A percentile compares a stretch with the other conserved stretches of the same genome.
Conservation (phyloP, 352 stramenopile species). For the Pythium phragmitis region DNA sequence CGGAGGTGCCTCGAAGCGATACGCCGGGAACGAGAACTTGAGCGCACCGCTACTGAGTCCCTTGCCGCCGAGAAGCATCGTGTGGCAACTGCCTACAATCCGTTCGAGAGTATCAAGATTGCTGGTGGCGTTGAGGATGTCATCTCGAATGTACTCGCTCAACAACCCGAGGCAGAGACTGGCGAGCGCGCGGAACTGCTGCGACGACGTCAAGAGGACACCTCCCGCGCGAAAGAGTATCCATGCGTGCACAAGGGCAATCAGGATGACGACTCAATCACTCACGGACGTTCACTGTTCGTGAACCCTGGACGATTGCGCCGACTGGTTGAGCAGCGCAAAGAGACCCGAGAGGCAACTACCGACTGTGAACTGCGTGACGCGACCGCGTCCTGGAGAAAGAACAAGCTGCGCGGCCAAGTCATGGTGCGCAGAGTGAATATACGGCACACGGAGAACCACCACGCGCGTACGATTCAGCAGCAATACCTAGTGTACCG, state of each 20-base stretch:
- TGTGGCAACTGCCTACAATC: slow-evolving; percentile 40
- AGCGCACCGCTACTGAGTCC: slow-evolving; percentile 16
- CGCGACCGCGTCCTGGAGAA: slow-evolving; percentile 27
- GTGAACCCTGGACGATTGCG: slow-evolving; percentile 40
- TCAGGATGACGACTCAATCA: neutral
- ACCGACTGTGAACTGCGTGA: slow-evolving; percentile 36
- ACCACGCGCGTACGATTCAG: slow-evolving; percentile 53
- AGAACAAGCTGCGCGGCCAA: slow-evolving; percentile 50
- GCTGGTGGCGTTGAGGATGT: slow-evolving; percentile 52
- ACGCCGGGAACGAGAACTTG: slow-evolving; percentile 35
- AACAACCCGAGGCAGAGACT: slow-evolving; percentile 27
- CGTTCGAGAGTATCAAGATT: slow-evolving; percentile 55
- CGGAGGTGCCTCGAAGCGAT: slow-evolving; percentile 40
- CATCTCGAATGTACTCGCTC: slow-evolving; percentile 31
- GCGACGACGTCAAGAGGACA: slow-evolving; percentile 54
- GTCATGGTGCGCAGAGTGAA: slow-evolving; percentile 46
- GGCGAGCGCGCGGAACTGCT: slow-evolving; percentile 39
- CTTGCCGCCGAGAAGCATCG: slow-evolving; percentile 16
- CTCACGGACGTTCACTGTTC: slow-evolving; percentile 3
- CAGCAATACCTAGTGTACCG: slow-evolving; percentile 47
- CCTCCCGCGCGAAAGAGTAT: slow-evolving; percentile 14
- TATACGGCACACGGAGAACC: slow-evolving; percentile 37
- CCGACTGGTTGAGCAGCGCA: slow-evolving; percentile 36
- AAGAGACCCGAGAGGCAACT: slow-evolving; percentile 28
- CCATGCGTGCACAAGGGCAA: neutral